Evolutionary conservation across 1,284 basidiomycete genomes (phyloP).

Genomic region (Chalciporus sp.): DNA sequence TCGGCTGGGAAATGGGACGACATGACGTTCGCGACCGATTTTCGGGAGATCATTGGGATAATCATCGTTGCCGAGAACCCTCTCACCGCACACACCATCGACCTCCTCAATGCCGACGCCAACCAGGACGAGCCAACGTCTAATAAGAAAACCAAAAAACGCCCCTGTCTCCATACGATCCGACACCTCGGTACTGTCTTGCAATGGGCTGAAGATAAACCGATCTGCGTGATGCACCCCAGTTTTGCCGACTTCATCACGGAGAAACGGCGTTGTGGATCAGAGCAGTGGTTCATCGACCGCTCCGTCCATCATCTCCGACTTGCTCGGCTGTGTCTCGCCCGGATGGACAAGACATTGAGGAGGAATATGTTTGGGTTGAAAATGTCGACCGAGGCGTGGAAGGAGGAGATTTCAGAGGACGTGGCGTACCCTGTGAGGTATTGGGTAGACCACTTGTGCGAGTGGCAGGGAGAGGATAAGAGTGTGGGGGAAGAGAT

Average conservation of each 20-base stretch:
- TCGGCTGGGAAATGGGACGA: conserved; percentile 34
- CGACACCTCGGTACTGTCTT: conserved; percentile 29
- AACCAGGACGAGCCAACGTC: background rate
- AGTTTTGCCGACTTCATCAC: conserved; percentile 37
- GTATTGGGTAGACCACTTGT: conserved; percentile 35
- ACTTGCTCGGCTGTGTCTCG: conserved; percentile 29
- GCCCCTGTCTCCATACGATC: conserved; percentile 34
- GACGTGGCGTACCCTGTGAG: conserved; percentile 27
- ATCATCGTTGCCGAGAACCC: conserved; percentile 33
- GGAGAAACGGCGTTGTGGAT: conserved; percentile 28
- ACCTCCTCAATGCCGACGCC: conserved; percentile 25
- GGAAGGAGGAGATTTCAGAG: conserved; percentile 23
- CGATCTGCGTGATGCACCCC: conserved; percentile 36
- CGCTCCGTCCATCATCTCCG: conserved; percentile 23
- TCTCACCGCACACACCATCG: conserved; percentile 27
- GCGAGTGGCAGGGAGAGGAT: conserved; percentile 13
- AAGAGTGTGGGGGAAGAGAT: conserved; percentile 16
- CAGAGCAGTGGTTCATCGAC: conserved; percentile 34
- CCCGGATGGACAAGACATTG: conserved; percentile 17
- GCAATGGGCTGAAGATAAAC: conserved; percentile 30
- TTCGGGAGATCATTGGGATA: conserved; percentile 37
- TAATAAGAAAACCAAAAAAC: conserved; percentile 13
- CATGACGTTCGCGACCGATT: conserved; percentile 29
- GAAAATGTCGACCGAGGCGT: conserved; percentile 18
- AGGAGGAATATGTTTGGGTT: conserved; percentile 32